phyloP scores from a whole-genome alignment of 1,284 basidiomycete species.

The Austroboletus rostrupii region DNA sequence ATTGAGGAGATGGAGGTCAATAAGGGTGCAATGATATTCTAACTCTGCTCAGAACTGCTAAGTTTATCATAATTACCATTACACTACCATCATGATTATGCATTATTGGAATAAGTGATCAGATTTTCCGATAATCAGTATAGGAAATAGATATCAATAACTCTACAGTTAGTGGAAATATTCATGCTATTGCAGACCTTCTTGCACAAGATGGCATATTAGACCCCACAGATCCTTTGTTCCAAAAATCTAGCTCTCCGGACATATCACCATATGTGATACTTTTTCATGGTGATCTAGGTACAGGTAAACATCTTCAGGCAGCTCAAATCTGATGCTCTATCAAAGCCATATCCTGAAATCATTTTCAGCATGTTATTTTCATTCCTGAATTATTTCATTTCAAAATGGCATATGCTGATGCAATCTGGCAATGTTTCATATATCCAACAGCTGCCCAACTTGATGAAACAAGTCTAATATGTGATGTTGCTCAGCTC shows the following conservation, averaged over 20 bases:
- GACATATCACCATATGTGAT: not conserved
- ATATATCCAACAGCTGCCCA: not conserved
- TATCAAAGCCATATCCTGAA: not conserved
- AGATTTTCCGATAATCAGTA: too few relatives aligned
- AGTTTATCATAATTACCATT: too few relatives aligned
- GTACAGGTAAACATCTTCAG: not conserved
- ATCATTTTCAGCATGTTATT: not conserved
- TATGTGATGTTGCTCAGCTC: too few relatives aligned
- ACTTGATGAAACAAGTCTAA: too few relatives aligned
- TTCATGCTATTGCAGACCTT: not conserved
- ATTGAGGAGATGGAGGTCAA: too few relatives aligned
- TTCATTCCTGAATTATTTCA: not conserved
- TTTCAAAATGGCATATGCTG: not conserved
- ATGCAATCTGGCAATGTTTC: not conserved
- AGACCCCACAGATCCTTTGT: not conserved
- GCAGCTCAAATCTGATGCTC: not conserved
- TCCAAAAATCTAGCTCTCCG: not conserved
- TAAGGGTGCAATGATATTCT: too few relatives aligned
- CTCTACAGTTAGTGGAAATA: not conserved
- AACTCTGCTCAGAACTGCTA: too few relatives aligned
- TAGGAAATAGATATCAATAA: too few relatives aligned
- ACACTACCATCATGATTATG: too few relatives aligned
- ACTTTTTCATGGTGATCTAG: not conserved
- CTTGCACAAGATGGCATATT: not conserved
- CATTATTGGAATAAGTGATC: too few relatives aligned